Evolutionary conservation across 108 stramenopile species (phyloP), one percentile per base, ranked within the genome.

Genomic region (Nitzschia putrida): DNA sequence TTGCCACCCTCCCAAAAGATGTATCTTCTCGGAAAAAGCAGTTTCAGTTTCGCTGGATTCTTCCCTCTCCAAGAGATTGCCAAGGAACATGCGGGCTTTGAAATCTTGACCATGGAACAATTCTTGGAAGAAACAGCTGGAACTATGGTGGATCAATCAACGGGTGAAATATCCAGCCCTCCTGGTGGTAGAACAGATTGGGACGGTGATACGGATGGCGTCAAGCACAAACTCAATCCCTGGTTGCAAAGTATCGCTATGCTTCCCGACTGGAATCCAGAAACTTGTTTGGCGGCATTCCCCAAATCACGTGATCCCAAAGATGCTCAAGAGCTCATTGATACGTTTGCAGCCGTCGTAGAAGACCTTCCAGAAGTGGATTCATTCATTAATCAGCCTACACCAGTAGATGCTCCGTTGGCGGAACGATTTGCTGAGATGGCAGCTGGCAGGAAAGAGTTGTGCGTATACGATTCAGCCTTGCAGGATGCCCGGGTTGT

Each of bases 71-170:
- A 68, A 29, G 80, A 89, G 54, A 71, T 95, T 24, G 84, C 87
- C 25, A 76, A 81, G 20, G 90, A 93, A 74, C 89, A 87, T 59
- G 75, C 83, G 9, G 87, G 87, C 7, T 73, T 98, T 22, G 74
- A 92, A 57, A 80, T 95, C 13, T 91, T 95, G 40, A 73, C 85
- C 7, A 88, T 90, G 82, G 75, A 95, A 66, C 93, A 95, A 54
- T 98, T 95, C 60, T 78, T 98, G 43, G 61, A 84, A 69, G 26
- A 82, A 88, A 76, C 88, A 7, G 57, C 64, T 54, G 80, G 82
- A 29, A 86, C 87, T 14, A 59, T 95, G 23, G 55, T 72, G 7
- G 69, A 82, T 51, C 54, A 57, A n/a, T 52, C 58, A 2, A 83
- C 80, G 1, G 69, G 65, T 16, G 26, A 77, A 51, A 76, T 80